Percentiles rank a stretch among this genome's conserved stretches.
Conservation (phyloP, 2,329 filamentous ascomycete species). For the Pseudogymnoascus verrucosus region DNA sequence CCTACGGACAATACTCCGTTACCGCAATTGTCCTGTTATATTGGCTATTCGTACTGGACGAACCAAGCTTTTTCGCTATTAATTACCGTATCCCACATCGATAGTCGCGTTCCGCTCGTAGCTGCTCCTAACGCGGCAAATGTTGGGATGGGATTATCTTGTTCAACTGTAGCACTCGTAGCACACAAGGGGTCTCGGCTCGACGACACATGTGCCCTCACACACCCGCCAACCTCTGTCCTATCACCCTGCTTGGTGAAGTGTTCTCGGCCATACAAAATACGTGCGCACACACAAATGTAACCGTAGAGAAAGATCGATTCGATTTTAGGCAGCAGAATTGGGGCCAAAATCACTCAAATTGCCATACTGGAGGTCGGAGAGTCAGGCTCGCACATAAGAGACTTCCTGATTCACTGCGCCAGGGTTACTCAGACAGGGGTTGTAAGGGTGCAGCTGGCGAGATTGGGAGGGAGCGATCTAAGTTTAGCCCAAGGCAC, state of each 20-base stretch:
- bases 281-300: background rate
- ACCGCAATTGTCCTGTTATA: background rate
- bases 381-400: background rate
- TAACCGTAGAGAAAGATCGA: background rate
- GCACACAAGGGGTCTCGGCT: background rate
- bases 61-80: background rate
- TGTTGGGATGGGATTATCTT: background rate
- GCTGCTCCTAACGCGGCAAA: background rate
- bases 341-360: background rate
- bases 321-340: background rate
- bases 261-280: background rate
- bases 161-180: background rate
- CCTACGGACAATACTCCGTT: background rate
- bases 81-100: background rate
- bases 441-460: background rate
- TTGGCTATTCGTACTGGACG: background rate
- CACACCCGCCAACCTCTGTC: background rate
- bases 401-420: background rate
- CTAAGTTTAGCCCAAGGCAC: constrained; percentile 2
- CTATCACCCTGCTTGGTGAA: background rate
- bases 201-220: background rate
- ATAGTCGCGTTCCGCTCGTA: background rate
- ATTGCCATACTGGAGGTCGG: background rate
- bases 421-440: background rate
- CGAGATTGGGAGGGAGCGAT: background rate